Conservation (phyloP, 352 stramenopile species). For the Phytophthora cactorum region DNA sequence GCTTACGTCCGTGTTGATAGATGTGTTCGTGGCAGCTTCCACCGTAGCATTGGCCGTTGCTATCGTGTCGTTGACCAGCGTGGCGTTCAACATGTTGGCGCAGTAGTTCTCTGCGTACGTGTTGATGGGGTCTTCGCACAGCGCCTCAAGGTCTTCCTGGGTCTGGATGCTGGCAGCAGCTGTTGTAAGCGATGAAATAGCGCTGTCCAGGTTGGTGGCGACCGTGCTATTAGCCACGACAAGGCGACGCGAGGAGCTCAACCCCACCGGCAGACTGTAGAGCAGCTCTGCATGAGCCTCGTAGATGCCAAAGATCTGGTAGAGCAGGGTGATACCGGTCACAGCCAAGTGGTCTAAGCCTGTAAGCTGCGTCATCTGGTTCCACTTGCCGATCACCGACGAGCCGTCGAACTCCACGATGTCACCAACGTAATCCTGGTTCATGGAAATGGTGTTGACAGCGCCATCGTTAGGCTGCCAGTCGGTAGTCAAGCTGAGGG, state of each 20-base stretch:
- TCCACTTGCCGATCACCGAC: conserved; percentile 51
- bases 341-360: conserved; percentile 55
- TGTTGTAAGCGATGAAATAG: conserved; percentile 44
- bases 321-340: conserved; percentile 49
- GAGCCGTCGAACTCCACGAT: conserved; percentile 42
- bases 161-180: conserved; percentile 43
- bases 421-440: conserved; percentile 45
- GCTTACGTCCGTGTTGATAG: conserved; percentile 20
- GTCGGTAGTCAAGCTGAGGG: conserved; percentile 35
- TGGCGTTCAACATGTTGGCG: conserved; percentile 36
- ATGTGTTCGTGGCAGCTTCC: conserved; percentile 26
- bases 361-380: conserved; percentile 49
- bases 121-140: conserved; percentile 40
- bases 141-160: conserved; percentile 39
- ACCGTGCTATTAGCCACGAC: conserved; percentile 22
- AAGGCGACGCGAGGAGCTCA: conserved; percentile 26
- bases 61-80: conserved; percentile 26
- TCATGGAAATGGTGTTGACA: conserved; percentile 59
- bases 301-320: conserved; percentile 50
- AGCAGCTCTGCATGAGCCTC: conserved; percentile 45
- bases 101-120: conserved; percentile 43
- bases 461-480: conserved; percentile 62
- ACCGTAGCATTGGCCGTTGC: conserved; percentile 33
- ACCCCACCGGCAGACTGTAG: conserved; percentile 34
- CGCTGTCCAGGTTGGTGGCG: conserved; percentile 26